Evolutionary conservation across 805 yeast species (phyloP), one percentile per base, ranked within the genome.

Genomic region (Debaryomyces hansenii): DNA sequence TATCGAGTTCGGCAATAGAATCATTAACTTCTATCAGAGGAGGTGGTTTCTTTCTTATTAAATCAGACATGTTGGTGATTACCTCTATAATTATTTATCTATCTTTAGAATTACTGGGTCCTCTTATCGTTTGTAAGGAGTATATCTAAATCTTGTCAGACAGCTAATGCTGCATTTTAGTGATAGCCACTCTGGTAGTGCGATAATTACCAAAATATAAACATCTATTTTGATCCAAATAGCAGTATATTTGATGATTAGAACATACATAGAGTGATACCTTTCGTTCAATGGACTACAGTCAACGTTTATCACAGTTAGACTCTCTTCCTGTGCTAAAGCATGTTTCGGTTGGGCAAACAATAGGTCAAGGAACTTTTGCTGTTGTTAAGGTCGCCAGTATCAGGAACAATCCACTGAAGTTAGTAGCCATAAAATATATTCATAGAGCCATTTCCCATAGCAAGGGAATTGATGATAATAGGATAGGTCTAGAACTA

Each of bases 281-380:
- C 41, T 27, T 53, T 58, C 5, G 59, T 55, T 36, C 56, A 52
- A 35, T 56, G 56, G 37, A 50, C 54, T 27, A 57, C 49, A 11
- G 53, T 54, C 40, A 36, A 16, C 28, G 20, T 12, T 20, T 42
- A 5, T 20, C 32, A 4, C 45, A 42, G 15, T 18, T 42, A 18
- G 44, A 40, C 18, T 15, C 38, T 12, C 29, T 40, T 18, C 47
- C 47, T 15, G n/a, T 5, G 11, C 28, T 45, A 24, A 36, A 40
- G 20, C 20, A 57, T 57, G 44, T 57, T 49, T 12, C 24, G 12
- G 41, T 45, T 7, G 47, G 47, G 4, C 38, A 41, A 32, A 28
- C 47, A 12, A 36, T 45, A 5, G 47, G 47, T 20, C 40, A 28
- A 35, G 47, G 44, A 10, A 33, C 47, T 1, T 40, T 40, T 44